Conservation (phyloP, 768 basidiomycete genomes). For the Termitomyces heimii region DNA sequence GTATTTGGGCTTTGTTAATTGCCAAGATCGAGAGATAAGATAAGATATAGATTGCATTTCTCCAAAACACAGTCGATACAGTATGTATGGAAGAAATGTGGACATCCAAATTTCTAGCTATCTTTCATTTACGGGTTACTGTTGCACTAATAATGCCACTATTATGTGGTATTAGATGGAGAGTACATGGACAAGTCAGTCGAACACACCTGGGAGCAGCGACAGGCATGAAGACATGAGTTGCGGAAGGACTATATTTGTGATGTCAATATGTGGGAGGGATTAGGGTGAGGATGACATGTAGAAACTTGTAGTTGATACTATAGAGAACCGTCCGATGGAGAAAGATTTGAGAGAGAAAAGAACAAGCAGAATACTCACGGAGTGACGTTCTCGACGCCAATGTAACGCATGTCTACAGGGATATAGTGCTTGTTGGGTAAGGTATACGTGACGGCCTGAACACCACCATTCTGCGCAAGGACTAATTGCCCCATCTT, state of each 20-base stretch:
- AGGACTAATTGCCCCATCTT: slow-evolving; percentile 80
- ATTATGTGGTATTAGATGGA: slow-evolving; percentile 7
- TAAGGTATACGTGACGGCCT: slow-evolving; percentile 61
- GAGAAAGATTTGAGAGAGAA: not conserved
- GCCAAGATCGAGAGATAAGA: not conserved
- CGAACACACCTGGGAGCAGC: slow-evolving; percentile 73
- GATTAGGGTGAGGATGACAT: not conserved
- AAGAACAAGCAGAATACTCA: not conserved
- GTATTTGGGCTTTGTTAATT: no score
- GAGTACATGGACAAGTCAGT: not conserved
- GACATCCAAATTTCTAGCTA: no score
- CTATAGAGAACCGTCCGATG: no score
- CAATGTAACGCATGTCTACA: slow-evolving; percentile 73
- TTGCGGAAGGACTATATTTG: slow-evolving; percentile 42
- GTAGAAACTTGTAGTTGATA: not conserved
- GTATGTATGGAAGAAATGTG: not conserved
- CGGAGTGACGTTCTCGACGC: slow-evolving; percentile 56
- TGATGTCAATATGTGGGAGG: not conserved
- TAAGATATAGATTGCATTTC: no score
- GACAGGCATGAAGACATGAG: slow-evolving; percentile 85
- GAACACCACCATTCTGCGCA: slow-evolving; percentile 53
- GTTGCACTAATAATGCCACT: slow-evolving; percentile 61
- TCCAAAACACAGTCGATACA: no score
- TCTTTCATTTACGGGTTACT: slow-evolving; percentile 36
- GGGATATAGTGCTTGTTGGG: slow-evolving; percentile 97